Conservation (phyloP, 768 basidiomycete genomes). For the Boletus pseudopeckii region DNA sequence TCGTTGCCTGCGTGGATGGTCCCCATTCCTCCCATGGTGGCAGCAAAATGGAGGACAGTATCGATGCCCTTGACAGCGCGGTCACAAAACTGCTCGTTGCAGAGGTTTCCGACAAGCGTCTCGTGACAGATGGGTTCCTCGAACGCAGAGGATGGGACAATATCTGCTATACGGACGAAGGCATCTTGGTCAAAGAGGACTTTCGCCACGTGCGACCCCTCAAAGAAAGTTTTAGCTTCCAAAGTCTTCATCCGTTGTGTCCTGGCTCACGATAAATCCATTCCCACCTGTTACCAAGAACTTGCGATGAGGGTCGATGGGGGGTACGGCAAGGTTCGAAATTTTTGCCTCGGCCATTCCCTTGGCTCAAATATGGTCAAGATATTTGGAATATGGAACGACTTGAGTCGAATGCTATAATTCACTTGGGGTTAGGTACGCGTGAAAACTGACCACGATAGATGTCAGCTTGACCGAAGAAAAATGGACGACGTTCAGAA, state of each 20-base stretch:
- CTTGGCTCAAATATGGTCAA: background rate
- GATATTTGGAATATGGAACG: background rate
- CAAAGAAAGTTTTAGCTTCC: background rate
- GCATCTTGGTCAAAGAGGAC: slow-evolving; percentile 33
- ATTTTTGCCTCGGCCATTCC: background rate
- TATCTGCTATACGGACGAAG: slow-evolving; percentile 45
- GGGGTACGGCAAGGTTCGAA: background rate
- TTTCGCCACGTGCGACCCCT: slow-evolving; percentile 53
- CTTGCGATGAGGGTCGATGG: slow-evolving; percentile 1
- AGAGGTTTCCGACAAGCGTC: slow-evolving; percentile 43
- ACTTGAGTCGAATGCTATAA: background rate
- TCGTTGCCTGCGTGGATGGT: slow-evolving; percentile 52
- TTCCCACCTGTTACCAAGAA: slow-evolving; percentile 49
- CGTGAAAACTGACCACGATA: background rate
- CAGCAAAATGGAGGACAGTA: slow-evolving; percentile 55
- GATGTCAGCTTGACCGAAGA: background rate
- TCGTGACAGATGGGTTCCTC: slow-evolving; percentile 32
- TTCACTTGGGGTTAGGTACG: background rate
- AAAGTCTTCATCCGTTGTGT: background rate
- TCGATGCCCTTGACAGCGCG: slow-evolving; percentile 38
- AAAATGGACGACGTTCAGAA: background rate
- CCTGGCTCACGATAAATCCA: slow-evolving; percentile 48
- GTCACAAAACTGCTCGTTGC: slow-evolving; percentile 39
- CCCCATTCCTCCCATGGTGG: slow-evolving; percentile 66
- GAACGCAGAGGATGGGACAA: slow-evolving; percentile 24